phyloP scores from a whole-genome alignment of 2,329 filamentous ascomycete genomes.

The Chaetomiaceae sp. region DNA sequence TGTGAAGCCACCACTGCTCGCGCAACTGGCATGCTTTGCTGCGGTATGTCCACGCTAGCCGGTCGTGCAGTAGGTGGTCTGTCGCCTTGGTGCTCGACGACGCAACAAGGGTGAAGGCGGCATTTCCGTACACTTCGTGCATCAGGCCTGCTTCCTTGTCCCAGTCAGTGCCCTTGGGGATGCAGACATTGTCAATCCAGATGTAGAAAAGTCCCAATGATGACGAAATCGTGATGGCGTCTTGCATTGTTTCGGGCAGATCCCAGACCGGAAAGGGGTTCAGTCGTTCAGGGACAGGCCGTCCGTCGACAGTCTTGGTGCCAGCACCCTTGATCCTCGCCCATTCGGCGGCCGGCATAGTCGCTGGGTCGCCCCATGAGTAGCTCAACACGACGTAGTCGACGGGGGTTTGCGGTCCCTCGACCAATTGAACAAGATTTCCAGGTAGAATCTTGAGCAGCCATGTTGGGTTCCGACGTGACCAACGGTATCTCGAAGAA shows the following conservation, averaged over 20 bases:
- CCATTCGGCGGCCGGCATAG: slow-evolving; percentile 26
- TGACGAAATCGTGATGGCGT: slow-evolving; percentile 24
- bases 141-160: slow-evolving; percentile 26
- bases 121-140: slow-evolving; percentile 30
- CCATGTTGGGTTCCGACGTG: slow-evolving; percentile 27
- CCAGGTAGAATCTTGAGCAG: slow-evolving; percentile 23
- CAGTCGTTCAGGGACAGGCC: slow-evolving; percentile 24
- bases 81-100: slow-evolving; percentile 27
- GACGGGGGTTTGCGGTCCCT: slow-evolving; percentile 14
- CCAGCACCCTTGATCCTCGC: slow-evolving; percentile 26
- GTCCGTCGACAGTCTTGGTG: slow-evolving; percentile 24
- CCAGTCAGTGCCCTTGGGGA: slow-evolving; percentile 29
- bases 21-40: slow-evolving; percentile 24
- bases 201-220: slow-evolving; percentile 24
- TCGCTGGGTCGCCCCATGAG: slow-evolving; percentile 27
- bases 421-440: slow-evolving; percentile 19
- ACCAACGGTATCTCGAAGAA: slow-evolving; percentile 27
- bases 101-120: slow-evolving; percentile 26
- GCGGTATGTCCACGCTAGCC: slow-evolving; percentile 25
- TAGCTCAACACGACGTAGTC: slow-evolving; percentile 29
- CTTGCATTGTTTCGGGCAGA: slow-evolving; percentile 27
- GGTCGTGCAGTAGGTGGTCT: slow-evolving; percentile 20
- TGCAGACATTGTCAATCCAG: slow-evolving; percentile 29
- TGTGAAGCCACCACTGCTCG: slow-evolving; percentile 24
- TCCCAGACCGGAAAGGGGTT: slow-evolving; percentile 18